Conservation (phyloP, 805 yeast species). For the Saccharomycopsis babjevae region DNA sequence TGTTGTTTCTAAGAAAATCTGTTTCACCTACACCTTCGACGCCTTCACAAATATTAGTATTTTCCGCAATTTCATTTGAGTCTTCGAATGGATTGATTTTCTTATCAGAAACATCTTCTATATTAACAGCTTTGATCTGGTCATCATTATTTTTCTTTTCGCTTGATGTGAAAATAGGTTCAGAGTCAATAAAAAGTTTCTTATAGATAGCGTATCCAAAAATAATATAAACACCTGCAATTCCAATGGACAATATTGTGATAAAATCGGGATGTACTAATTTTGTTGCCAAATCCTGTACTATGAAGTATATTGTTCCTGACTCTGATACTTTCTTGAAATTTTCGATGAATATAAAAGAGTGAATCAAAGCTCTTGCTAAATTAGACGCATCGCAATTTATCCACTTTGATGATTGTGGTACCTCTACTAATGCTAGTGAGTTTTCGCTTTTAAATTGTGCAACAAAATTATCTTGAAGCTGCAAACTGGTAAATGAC, state of each 20-base stretch:
- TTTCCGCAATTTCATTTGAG: not conserved
- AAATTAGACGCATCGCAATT: not conserved
- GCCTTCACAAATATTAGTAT: not conserved
- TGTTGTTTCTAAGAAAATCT: not conserved
- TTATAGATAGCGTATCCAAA: not conserved
- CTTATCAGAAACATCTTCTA: not conserved
- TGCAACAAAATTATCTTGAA: conserved; percentile 26
- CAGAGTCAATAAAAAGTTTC: not conserved
- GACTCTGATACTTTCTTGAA: not conserved
- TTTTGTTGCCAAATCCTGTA: not conserved
- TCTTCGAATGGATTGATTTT: not conserved
- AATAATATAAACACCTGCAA: not conserved
- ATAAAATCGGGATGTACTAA: not conserved
- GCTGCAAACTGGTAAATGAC: conserved; percentile 36
- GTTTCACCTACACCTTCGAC: not conserved
- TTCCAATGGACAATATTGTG: not conserved
- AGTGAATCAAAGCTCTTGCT: not conserved
- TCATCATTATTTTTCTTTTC: not conserved
- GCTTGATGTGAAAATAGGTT: not conserved
- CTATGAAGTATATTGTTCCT: not conserved
- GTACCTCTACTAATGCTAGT: conserved; percentile 35
- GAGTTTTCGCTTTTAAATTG: conserved; percentile 41
- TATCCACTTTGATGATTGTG: not conserved
- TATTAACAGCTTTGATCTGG: not conserved
- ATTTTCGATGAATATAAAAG: not conserved